Conservation (phyloP, 2,329 filamentous ascomycete genomes). For the Beauveria sp. region DNA sequence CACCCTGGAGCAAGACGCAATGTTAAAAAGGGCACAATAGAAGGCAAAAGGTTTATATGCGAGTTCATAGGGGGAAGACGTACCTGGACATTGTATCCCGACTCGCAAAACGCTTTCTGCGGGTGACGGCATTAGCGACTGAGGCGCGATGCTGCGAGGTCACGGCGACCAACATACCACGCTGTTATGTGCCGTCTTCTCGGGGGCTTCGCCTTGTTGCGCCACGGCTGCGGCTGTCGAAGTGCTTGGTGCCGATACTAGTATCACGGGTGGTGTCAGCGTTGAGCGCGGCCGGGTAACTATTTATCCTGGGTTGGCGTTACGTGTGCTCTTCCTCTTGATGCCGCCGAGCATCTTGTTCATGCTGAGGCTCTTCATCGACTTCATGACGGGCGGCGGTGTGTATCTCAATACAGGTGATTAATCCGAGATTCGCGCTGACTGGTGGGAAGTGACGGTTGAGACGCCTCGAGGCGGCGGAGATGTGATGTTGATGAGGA, state of each 20-base stretch:
- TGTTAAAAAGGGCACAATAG: background rate
- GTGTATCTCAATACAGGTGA: background rate
- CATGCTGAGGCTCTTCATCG: constrained; percentile 47
- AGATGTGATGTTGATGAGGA: background rate
- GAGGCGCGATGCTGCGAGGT: background rate
- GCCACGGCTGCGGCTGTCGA: background rate
- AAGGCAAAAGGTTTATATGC: constrained; percentile 7
- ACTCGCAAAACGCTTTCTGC: constrained; percentile 76
- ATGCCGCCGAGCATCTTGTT: constrained; percentile 50
- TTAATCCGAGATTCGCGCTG: background rate
- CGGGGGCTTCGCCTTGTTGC: constrained; percentile 48
- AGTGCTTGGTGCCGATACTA: background rate
- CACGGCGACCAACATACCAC: constrained; percentile 44
- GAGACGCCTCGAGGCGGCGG: background rate
- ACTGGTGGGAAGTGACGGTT: background rate
- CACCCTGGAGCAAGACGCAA: constrained; percentile 45
- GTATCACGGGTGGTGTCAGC: constrained; percentile 1
- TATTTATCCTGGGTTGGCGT: background rate
- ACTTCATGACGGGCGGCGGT: constrained; percentile 26
- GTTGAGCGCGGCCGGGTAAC: background rate
- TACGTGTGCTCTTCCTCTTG: constrained; percentile 37
- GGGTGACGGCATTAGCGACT: background rate
- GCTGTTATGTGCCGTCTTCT: constrained; percentile 56
- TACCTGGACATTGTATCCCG: constrained; percentile 53
- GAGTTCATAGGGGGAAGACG: constrained; percentile 20